These are phyloP conservation scores for Globisporangium orthogonon DNA, from an alignment of 352 stramenopile genomes.

Conservation along the genomic window DNA sequence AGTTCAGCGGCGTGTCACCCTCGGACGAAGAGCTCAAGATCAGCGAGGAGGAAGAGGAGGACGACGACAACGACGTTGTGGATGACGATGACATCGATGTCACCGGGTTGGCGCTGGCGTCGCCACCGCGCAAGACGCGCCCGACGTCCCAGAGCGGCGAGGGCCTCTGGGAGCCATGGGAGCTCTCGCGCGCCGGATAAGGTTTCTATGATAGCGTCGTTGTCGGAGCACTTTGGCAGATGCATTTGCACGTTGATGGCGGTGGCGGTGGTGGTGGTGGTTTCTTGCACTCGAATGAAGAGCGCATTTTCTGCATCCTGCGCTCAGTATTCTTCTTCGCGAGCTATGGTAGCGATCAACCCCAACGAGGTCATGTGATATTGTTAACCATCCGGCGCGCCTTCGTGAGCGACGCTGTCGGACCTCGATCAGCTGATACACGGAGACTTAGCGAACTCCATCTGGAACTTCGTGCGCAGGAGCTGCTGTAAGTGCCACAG, in stretches of 20 bases:
- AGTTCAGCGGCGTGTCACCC: conserved; percentile 26
- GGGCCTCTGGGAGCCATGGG: conserved; percentile 71
- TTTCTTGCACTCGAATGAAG: background rate
- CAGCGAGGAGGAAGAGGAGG: conserved; percentile 36
- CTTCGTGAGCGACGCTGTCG: conserved; percentile 22
- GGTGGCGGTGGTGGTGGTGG: too few species aligned
- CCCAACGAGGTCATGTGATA: too few species aligned
- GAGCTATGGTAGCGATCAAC: too few species aligned
- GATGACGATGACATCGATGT: conserved; percentile 67
- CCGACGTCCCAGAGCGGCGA: conserved; percentile 37
- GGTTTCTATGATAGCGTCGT: too few species aligned
- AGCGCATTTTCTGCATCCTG: too few species aligned
- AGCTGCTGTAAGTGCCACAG: conserved; percentile 69
- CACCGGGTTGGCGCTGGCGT: conserved; percentile 48
- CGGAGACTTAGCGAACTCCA: conserved; percentile 16
- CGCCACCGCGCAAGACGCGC: conserved; percentile 10
- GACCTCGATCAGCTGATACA: conserved; percentile 42
- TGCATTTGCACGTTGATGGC: too few species aligned
- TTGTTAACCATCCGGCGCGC: background rate
- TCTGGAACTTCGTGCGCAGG: conserved; percentile 35
- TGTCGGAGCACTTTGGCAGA: background rate
- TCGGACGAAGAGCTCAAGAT: conserved; percentile 16
- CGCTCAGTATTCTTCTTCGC: too few species aligned
- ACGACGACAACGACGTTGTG: conserved; percentile 27
- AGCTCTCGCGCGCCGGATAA: conserved; percentile 46